A percentile compares a stretch with the other conserved stretches of the same genome.
Conservation (phyloP, 352 stramenopile genomes). For the Globisporangium nagaii region DNA sequence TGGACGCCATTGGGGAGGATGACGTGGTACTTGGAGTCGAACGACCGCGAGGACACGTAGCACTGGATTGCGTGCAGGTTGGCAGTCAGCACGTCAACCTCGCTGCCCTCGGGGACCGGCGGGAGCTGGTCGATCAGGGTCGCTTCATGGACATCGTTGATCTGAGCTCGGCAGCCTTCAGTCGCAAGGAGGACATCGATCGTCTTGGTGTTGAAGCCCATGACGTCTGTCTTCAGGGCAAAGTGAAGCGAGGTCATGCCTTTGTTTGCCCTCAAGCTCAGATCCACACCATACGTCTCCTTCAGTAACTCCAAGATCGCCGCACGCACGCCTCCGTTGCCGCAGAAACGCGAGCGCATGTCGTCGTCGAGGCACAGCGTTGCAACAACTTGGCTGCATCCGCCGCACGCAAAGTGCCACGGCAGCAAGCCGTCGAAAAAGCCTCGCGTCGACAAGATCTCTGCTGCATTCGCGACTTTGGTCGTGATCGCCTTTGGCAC, state of each 20-base stretch:
- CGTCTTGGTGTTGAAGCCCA: slow-evolving; percentile 37
- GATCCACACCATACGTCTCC: slow-evolving; percentile 26
- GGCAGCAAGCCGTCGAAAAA: slow-evolving; percentile 35
- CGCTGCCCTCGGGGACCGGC: slow-evolving; percentile 24
- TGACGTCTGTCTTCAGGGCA: slow-evolving; percentile 40
- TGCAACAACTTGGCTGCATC: slow-evolving; percentile 24
- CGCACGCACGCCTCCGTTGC: slow-evolving; percentile 33
- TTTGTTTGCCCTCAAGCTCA: slow-evolving; percentile 22
- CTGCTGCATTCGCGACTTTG: slow-evolving; percentile 23
- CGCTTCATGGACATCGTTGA: slow-evolving; percentile 57
- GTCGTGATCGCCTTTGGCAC: slow-evolving; percentile 26
- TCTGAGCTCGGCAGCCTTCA: not conserved
- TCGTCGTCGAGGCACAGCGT: slow-evolving; percentile 44
- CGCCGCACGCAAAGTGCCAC: slow-evolving; percentile 65
- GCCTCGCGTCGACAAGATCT: slow-evolving; percentile 27
- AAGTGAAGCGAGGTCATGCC: slow-evolving; percentile 41
- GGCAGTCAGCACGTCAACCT: slow-evolving; percentile 19
- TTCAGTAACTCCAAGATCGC: slow-evolving; percentile 34
- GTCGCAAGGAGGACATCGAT: slow-evolving; percentile 40
- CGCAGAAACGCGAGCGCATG: slow-evolving; percentile 28
- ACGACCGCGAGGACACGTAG: slow-evolving; percentile 38
- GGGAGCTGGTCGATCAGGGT: slow-evolving; percentile 38
- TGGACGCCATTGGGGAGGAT: slow-evolving; percentile 43
- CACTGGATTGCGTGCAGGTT: slow-evolving; percentile 21
- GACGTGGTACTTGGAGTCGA: slow-evolving; percentile 48